These are phyloP conservation scores for Rosa chinensis DNA, from an alignment of 306 rosid species.

Conservation along the genomic window DNA sequence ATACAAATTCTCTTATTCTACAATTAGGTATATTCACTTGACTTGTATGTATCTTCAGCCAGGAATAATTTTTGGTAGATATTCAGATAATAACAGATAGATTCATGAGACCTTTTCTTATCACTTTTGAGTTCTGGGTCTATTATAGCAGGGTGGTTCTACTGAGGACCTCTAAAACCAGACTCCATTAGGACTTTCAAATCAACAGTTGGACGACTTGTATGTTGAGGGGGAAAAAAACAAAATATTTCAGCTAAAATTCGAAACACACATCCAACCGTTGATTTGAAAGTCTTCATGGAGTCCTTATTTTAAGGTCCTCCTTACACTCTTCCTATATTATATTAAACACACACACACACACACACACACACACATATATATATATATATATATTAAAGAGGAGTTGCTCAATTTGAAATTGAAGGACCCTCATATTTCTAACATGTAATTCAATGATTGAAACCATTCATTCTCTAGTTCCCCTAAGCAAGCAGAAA, in stretches of 20 bases:
- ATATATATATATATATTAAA: too few species aligned
- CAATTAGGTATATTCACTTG: not conserved
- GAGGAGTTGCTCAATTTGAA: not conserved
- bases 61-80: not conserved
- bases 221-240: not conserved
- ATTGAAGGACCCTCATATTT: not conserved
- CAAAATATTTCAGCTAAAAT: not conserved
- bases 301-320: too few species aligned
- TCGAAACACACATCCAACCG: not conserved
- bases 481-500: not conserved
- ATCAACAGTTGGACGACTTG: not conserved
- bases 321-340: too few species aligned
- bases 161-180: not conserved
- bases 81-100: not conserved
- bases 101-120: not conserved
- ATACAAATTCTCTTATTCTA: slow-evolving; percentile 5
- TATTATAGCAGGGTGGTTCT: not conserved
- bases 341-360: too few species aligned
- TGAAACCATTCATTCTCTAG: not conserved
- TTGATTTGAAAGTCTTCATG: not conserved
- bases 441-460: not conserved
- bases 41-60: not conserved
- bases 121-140: not conserved
- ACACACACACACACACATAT: too few species aligned
- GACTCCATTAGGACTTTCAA: not conserved